phyloP scores from a whole-genome alignment of 345 rosid genomes.

The Citrus medica region DNA sequence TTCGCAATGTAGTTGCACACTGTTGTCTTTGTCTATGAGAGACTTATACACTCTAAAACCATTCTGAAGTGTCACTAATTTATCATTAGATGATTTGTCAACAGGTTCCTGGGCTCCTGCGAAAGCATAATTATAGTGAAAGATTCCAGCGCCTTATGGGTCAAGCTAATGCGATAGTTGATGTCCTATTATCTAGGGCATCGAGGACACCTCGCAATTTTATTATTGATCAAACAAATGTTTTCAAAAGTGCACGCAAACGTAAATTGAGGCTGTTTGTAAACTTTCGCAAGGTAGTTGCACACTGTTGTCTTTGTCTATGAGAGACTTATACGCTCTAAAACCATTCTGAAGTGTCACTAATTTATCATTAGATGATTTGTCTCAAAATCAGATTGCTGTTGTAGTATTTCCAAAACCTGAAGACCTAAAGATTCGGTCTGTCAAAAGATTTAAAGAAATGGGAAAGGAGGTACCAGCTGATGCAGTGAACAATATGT shows the following conservation, averaged over 20 bases:
- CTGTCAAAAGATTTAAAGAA: slow-evolving; percentile 28
- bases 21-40: not conserved
- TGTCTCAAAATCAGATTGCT: slow-evolving; percentile 20
- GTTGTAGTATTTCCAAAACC: slow-evolving; percentile 31
- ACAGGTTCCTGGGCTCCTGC: slow-evolving; percentile 30
- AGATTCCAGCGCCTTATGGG: slow-evolving; percentile 22
- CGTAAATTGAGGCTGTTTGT: slow-evolving; percentile 31
- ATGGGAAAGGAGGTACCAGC: slow-evolving; percentile 36
- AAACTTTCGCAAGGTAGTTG: slow-evolving; percentile 26
- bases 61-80: not conserved
- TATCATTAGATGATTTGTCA: not conserved
- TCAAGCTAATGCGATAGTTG: slow-evolving; percentile 23
- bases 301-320: not conserved
- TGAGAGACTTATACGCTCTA: not conserved
- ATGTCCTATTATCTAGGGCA: slow-evolving; percentile 28
- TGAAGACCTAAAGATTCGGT: slow-evolving; percentile 23
- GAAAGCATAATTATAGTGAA: slow-evolving; percentile 25
- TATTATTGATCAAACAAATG: slow-evolving; percentile 37
- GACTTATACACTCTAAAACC: not conserved
- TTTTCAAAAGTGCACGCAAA: slow-evolving; percentile 32
- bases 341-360: not conserved
- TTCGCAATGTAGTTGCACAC: slow-evolving; percentile 21
- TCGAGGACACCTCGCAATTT: slow-evolving; percentile 27
- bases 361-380: not conserved
- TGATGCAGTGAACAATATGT: slow-evolving; percentile 24